Base-by-base conservation (phyloP, 1,284 basidiomycete genomes). In the Chiua sp. region DNA sequence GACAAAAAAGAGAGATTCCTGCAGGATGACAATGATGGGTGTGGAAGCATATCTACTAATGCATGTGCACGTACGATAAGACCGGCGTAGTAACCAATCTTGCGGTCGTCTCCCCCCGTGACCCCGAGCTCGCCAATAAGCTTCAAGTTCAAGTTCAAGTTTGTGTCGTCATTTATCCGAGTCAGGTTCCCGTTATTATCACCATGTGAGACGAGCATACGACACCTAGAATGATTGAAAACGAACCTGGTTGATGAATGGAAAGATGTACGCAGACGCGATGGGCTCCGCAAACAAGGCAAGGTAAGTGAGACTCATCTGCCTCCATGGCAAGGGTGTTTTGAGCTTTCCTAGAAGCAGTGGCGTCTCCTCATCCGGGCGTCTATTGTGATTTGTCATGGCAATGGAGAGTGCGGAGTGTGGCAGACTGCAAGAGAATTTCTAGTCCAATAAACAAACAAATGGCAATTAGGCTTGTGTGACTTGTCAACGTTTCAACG, bases 1-100 rank as follows among this genome's bases (percentile, higher is more conserved):
- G 50, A 87, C 75, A 65, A 87, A 91, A 77, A 91, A 91, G 28
- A 90, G 73, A 11, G 89, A 91, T 81, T 91, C 85, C 89, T 91
- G 13, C 12, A 16, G 20, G 57, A 49, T 11, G 15, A 22, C n/a
- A 22, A 22, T 44, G n/a, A 59, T 32, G 13, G 44, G 42, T 23
- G 52, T 39, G 7, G 39, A 5, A 35, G 2, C 8, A 10, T 15
- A 12, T 35, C 7, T 11, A 3, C 12, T 10, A 44, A 44, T 32
- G 22, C 39, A 59, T 10, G 6, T 48, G 33, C 16, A 59, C 75
- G 35, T 63, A 87, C 88, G 75, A 90, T 78, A n/a, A 90, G 72
- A 47, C 88, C 88, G 39, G 86, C 87, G 71, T 88, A 90, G 70
- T 88, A 87, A 48, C 87, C 87, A 20, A 87, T 83, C 72, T 81